Conservation (phyloP, 176 grass and related monocot genomes). For the Lolium rigidum region DNA sequence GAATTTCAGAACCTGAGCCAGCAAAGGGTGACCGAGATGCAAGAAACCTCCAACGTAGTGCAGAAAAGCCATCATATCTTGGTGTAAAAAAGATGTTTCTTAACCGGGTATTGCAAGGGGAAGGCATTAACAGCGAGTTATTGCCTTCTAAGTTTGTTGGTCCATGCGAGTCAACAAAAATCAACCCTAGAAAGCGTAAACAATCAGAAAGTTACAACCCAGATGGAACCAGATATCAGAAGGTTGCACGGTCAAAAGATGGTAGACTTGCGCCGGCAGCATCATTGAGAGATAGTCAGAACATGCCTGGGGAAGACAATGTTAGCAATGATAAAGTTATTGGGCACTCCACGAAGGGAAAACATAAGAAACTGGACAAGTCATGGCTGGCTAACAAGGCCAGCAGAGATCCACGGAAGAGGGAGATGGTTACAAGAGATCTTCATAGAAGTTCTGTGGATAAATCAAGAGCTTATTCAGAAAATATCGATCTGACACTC, state of each 20-base stretch:
- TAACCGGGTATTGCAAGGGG: background rate
- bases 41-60: background rate
- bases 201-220: background rate
- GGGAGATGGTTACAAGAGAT: background rate
- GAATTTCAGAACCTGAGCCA: constrained; percentile 10
- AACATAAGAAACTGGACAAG: background rate
- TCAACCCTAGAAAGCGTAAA: constrained; percentile 18
- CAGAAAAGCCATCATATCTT: background rate
- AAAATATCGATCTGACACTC: too few relatives aligned
- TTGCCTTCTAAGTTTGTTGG: constrained; percentile 8
- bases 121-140: constrained; percentile 7
- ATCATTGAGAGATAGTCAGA: background rate
- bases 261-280: background rate
- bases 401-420: background rate
- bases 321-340: background rate
- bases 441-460: background rate
- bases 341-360: background rate
- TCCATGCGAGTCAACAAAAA: constrained; percentile 30
- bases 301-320: background rate
- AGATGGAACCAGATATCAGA: constrained; percentile 6
- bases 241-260: background rate
- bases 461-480: background rate
- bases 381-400: constrained; percentile 7
- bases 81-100: background rate
- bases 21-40: background rate